A percentile compares a stretch with the other conserved stretches of the same genome.
Conservation (phyloP, 257 asterid genomes). For the Cruciata laevipes region DNA sequence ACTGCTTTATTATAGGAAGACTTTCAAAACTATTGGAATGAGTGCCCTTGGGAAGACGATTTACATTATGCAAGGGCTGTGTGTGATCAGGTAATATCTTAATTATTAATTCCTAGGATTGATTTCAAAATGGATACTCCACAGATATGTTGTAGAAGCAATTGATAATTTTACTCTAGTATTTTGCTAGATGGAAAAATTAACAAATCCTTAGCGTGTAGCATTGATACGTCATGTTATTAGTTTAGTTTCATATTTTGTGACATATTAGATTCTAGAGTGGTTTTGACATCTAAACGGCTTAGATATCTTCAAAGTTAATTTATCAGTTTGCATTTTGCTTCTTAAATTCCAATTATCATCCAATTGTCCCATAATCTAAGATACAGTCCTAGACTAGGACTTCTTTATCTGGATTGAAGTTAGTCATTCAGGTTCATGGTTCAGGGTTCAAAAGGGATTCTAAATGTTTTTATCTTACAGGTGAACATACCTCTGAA, state of each 20-base stretch:
- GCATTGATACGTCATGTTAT: too few relatives aligned
- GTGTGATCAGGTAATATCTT: constrained; percentile 66
- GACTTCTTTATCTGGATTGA: neutral
- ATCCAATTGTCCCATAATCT: neutral
- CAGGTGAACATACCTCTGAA: constrained; percentile 86
- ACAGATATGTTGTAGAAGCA: neutral
- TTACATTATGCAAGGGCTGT: constrained; percentile 76
- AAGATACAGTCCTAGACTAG: neutral
- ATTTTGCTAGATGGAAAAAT: neutral
- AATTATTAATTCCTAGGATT: neutral
- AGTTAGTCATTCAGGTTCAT: neutral
- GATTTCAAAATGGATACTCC: neutral
- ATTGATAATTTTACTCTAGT: neutral
- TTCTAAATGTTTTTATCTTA: constrained; percentile 9
- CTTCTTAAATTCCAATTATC: neutral
- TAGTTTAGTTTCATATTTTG: neutral
- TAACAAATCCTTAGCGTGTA: neutral
- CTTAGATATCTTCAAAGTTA: too few relatives aligned
- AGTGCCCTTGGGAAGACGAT: constrained; percentile 98
- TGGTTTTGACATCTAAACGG: neutral
- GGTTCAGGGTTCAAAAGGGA: too few relatives aligned
- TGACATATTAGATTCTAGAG: neutral
- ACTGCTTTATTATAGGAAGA: constrained; percentile 54
- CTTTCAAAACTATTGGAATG: constrained; percentile 91
- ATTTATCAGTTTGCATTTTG: neutral